A percentile compares a stretch with the other conserved stretches of the same genome.
phyloP scores from a whole-genome alignment of 495 filamentous ascomycete species.

The Clavariopsis aquatica region DNA sequence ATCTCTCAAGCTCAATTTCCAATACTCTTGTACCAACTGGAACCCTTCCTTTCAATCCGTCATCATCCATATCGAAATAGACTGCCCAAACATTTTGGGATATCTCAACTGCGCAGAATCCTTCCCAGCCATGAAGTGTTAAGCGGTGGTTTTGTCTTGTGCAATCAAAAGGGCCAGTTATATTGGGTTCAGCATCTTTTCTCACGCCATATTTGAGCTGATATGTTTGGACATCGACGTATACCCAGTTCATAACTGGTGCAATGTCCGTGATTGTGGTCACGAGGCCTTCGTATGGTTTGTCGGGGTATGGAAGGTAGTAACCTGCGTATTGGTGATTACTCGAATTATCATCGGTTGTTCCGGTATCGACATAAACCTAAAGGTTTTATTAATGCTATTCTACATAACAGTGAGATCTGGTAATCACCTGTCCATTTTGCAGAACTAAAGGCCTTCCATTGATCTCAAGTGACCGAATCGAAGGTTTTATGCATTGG shows the following conservation, averaged over 20 bases:
- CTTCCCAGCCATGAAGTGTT: slow-evolving; percentile 13
- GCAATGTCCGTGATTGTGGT: neutral
- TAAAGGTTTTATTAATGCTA: neutral
- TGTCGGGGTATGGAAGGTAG: slow-evolving; percentile 16
- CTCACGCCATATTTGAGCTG: slow-evolving; percentile 9
- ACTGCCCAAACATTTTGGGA: slow-evolving; percentile 1
- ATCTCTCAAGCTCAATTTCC: slow-evolving; percentile 13
- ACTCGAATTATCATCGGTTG: neutral
- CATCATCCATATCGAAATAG: slow-evolving; percentile 15
- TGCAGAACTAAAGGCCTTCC: slow-evolving; percentile 8
- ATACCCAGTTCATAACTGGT: slow-evolving; percentile 20
- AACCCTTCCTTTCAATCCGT: slow-evolving; percentile 10
- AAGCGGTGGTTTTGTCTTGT: slow-evolving; percentile 1
- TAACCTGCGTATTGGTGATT: slow-evolving; percentile 1
- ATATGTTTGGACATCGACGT: slow-evolving; percentile 4
- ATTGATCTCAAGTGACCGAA: neutral
- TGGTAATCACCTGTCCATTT: slow-evolving; percentile 10
- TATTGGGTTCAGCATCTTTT: slow-evolving; percentile 8
- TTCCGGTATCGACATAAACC: neutral
- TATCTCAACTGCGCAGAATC: slow-evolving; percentile 11
- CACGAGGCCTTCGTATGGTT: slow-evolving; percentile 10
- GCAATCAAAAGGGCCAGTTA: slow-evolving; percentile 19
- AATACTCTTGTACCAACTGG: slow-evolving; percentile 1
- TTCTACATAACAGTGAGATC: too few relatives aligned
- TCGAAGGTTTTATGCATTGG: slow-evolving; percentile 4